Base-by-base conservation (phyloP, 2,329 filamentous ascomycete genomes). In the Alternaria tenuissima region DNA sequence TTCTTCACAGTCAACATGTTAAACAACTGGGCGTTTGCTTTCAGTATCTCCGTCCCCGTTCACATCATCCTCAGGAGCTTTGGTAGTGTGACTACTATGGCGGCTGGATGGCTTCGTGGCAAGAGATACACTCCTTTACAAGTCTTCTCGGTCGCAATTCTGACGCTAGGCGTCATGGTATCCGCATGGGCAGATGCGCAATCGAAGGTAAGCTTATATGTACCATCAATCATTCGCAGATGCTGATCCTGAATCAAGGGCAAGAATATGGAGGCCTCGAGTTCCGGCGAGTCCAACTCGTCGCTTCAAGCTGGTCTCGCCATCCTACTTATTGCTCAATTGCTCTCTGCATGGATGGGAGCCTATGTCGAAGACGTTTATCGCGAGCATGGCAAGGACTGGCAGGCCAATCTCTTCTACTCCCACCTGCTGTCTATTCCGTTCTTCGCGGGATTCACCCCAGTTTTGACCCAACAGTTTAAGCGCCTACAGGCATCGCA, bases 11-110 rank as follows among this genome's bases (percentile, higher is more conserved):
- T 99, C 80, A 99, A 98, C 72, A 88, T 98, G 59, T 82, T 99
- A 74, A 99, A 99, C 81, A 99, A 99, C 73, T 94, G 94, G 83
- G 95, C 94, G 7, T 99, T 99, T 78, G 94, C 93, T 64, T 99
- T 97, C 81, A 89, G 93, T 70, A 98, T 99, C 57, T 97, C 93
- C 7, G 93, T 99, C 0, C 95, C 95, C 1, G 89, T 99, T 49
- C 95, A 99, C 76, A 99, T 99, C 71, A 98, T 99, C 67, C 84
- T 99, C 30, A 88, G 95, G 54, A 97, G 94, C 49, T 96, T 94
- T 51, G 95, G 95, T 16, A 97, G 94, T 71, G 96, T 98, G 63
- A 96, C 94, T 5, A 98, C 95, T 8, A 96, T 99, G 88, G 80
- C 89, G 16, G 92, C 94, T n/a, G 95, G 95, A 3, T 93, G 89